Conservation (phyloP, 2,329 filamentous ascomycete species). For the Fusarium sp. region DNA sequence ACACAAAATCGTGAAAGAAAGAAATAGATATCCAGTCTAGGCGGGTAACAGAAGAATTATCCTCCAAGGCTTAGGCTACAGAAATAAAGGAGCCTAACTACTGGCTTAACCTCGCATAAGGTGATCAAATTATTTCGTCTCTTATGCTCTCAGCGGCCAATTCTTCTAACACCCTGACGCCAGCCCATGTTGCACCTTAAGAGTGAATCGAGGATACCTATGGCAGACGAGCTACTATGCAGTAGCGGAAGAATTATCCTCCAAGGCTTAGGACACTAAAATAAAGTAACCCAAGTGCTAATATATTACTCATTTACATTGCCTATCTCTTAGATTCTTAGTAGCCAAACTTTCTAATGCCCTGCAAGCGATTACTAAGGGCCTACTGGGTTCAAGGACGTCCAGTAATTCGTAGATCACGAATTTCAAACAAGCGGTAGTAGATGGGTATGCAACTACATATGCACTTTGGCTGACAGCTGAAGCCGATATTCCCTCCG, state of each 20-base stretch:
- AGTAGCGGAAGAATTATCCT: too few relatives aligned
- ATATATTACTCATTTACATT: too few relatives aligned
- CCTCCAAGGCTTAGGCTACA: background rate
- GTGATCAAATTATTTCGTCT: background rate
- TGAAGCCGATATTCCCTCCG: slow-evolving; percentile 71
- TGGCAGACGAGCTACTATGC: too few relatives aligned
- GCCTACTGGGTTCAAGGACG: slow-evolving; percentile 72
- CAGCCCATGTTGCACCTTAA: too few relatives aligned
- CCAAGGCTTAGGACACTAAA: too few relatives aligned
- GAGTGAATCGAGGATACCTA: too few relatives aligned
- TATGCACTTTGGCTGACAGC: slow-evolving; percentile 85
- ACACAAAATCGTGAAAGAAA: background rate
- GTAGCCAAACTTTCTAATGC: too few relatives aligned
- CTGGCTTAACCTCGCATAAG: background rate
- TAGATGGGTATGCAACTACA: slow-evolving; percentile 70
- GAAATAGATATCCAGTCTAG: background rate
- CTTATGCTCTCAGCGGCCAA: background rate
- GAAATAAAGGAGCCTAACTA: background rate
- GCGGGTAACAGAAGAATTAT: background rate
- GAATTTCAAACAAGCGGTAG: slow-evolving; percentile 84
- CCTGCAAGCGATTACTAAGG: slow-evolving; percentile 67
- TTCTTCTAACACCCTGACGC: background rate
- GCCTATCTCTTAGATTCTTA: too few relatives aligned
- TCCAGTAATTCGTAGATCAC: slow-evolving; percentile 73
- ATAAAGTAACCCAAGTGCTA: too few relatives aligned